A percentile compares a stretch with the other conserved stretches of the same genome.
These are phyloP conservation scores for Daucus carota DNA, from an alignment of 129 eudicot genomes.

Conservation along the genomic window DH1_v3.0 NC_030384.2:42850501-42851000, in stretches of 20 bases:
- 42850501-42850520: constrained; percentile 83
- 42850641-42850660: neutral
- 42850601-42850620: neutral
- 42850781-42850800: neutral
- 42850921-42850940: neutral
- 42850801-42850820: neutral
- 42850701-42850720: neutral
- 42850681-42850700: neutral
- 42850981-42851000: neutral
- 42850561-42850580: constrained; percentile 12
- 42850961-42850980: neutral
- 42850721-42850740: constrained; percentile 3
- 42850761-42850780: neutral
- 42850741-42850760: neutral
- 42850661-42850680: neutral
- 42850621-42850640: neutral
- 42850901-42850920: neutral
- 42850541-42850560: constrained; percentile 13
- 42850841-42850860: neutral
- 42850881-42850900: neutral
- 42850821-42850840: neutral
- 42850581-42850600: neutral
- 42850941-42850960: neutral
- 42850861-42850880: neutral
- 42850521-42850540: constrained; percentile 94